phyloP scores from a whole-genome alignment of 345 rosid species.

The Pelargonium nanum region DNA sequence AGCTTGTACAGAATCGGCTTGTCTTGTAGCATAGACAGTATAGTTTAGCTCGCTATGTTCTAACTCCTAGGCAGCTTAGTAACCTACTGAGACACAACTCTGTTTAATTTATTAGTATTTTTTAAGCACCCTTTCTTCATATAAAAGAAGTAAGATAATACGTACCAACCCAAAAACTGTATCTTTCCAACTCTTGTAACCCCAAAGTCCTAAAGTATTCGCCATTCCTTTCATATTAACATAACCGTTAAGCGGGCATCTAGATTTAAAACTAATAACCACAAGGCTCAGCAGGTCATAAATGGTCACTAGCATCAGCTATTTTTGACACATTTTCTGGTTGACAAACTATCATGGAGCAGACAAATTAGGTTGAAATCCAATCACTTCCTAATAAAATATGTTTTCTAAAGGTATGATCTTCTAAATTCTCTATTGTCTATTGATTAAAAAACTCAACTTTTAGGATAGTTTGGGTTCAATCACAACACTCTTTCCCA shows the following conservation, averaged over 20 bases:
- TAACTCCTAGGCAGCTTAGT: not conserved
- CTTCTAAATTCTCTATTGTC: no score
- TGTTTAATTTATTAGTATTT: not conserved
- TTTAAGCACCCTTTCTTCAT: not conserved
- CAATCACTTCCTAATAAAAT: not conserved
- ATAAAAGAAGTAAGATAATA: no score
- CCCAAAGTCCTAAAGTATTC: not conserved
- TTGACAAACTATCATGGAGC: not conserved
- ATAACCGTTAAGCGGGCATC: not conserved
- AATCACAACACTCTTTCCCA: no score
- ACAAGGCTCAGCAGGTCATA: no score
- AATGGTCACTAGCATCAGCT: no score
- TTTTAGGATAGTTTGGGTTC: no score
- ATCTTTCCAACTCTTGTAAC: no score
- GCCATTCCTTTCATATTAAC: not conserved
- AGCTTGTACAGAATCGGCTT: no score
- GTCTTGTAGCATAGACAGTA: no score
- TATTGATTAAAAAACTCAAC: no score
- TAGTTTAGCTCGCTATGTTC: not conserved
- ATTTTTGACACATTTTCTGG: no score
- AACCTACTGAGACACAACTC: not conserved
- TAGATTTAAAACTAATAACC: not conserved
- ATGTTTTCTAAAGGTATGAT: not conserved
- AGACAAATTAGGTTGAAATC: not conserved
- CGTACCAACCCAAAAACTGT: no score